Conservation (phyloP, 768 basidiomycete species). For the Gloeophyllum trabeum region DNA sequence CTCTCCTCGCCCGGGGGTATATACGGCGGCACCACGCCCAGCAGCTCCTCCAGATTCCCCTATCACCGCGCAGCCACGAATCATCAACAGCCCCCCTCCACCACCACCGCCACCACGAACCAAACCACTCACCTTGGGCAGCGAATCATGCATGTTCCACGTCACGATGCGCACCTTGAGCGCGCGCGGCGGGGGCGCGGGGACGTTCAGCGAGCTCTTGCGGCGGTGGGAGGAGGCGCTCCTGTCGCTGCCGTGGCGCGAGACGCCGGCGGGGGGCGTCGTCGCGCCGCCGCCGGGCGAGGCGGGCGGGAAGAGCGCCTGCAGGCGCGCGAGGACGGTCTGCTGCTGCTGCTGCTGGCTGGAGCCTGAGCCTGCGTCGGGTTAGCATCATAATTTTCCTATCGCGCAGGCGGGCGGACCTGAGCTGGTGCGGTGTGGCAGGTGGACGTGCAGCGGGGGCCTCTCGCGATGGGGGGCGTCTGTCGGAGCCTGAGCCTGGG, state of each 20-base stretch:
- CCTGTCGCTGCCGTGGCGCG: constrained; percentile 13
- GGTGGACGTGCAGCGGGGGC: no score
- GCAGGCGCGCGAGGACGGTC: constrained; percentile 41
- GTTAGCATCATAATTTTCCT: no score
- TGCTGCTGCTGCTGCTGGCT: no score
- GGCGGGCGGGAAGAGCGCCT: constrained; percentile 33
- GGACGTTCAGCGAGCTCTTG: constrained; percentile 11
- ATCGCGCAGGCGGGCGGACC: no score
- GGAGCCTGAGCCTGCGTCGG: no score
- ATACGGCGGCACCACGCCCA: constrained; percentile 48
- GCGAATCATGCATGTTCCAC: constrained; percentile 82
- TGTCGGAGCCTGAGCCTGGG: no score
- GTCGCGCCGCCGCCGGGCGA: constrained; percentile 15
- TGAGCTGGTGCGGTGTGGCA: no score
- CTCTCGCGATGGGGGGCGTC: no score
- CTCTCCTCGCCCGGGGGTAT: constrained; percentile 14
- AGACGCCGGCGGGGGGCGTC: constrained; percentile 11
- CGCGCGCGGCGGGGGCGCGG: constrained; percentile 23
- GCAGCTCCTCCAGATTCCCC: constrained; percentile 65
- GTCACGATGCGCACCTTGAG: constrained; percentile 62
- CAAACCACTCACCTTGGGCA: constrained; percentile 49
- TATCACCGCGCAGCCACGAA: constrained; percentile 13
- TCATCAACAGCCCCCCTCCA: not conserved
- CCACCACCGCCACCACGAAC: not conserved
- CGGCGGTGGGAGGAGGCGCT: constrained; percentile 11